Conservation (phyloP, 2,329 filamentous ascomycete genomes). For the Elsinoe fawcettii region DNA sequence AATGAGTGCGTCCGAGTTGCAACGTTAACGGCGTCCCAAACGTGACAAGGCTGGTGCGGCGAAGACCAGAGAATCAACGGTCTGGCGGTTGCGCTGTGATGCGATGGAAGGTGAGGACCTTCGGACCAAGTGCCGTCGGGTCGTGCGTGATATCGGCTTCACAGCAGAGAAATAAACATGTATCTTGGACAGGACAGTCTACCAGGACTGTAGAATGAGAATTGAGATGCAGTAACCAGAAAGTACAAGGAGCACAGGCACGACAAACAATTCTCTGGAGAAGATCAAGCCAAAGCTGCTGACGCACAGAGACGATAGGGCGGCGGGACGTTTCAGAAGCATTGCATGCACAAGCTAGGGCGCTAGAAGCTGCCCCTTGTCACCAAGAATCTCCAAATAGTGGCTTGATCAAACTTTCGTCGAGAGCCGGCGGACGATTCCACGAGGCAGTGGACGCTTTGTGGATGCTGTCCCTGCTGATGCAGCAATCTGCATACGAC, state of each 20-base stretch:
- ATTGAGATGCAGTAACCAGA: neutral
- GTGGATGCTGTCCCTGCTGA: neutral
- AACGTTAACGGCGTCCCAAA: neutral
- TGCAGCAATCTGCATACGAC: neutral
- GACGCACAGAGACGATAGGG: conserved; percentile 8
- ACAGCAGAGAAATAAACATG: neutral
- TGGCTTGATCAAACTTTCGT: conserved; percentile 7
- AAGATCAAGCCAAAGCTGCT: neutral
- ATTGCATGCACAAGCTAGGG: conserved; percentile 11
- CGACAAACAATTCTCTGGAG: neutral
- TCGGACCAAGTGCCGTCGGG: neutral
- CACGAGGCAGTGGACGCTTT: too few species aligned
- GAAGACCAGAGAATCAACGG: neutral
- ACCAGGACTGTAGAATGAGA: neutral
- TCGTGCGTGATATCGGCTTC: neutral
- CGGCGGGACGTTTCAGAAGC: conserved; percentile 10
- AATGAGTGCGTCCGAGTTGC: neutral
- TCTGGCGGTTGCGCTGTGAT: neutral
- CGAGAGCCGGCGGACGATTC: neutral
- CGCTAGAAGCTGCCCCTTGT: conserved; percentile 8
- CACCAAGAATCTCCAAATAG: neutral
- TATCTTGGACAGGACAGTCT: too few species aligned
- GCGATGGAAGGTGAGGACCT: too few species aligned
- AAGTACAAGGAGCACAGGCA: neutral
- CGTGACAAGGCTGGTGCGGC: conserved; percentile 6